phyloP scores from a whole-genome alignment of 78 protist genomes.

The Protostelium mycophagum region DNA sequence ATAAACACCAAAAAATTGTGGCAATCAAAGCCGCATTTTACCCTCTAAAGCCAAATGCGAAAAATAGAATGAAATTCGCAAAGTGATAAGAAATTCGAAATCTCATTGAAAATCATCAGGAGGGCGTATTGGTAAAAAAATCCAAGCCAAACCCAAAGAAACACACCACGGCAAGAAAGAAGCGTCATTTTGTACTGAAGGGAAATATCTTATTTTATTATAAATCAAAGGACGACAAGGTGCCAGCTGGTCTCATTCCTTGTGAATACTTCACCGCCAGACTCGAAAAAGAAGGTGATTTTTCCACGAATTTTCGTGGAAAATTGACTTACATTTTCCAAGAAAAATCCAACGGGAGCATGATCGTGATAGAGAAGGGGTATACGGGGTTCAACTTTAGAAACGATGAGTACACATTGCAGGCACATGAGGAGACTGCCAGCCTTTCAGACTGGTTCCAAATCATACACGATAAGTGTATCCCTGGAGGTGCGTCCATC shows the following conservation, averaged over 20 bases:
- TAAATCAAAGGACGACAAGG: constrained; percentile 51
- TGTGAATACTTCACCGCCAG: constrained; percentile 28
- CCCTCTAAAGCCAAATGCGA: too few species aligned
- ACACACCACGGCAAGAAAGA: constrained; percentile 14
- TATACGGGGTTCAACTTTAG: background rate
- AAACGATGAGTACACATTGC: background rate
- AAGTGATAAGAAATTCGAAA: too few species aligned
- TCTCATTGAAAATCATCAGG: background rate
- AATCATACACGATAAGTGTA: background rate
- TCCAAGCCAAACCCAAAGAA: background rate
- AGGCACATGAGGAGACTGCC: background rate
- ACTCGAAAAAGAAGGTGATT: too few species aligned
- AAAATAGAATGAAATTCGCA: too few species aligned
- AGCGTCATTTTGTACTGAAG: constrained; percentile 52
- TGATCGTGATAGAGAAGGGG: background rate
- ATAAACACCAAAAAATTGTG: too few species aligned
- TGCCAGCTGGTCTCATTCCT: constrained; percentile 66
- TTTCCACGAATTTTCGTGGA: too few species aligned
- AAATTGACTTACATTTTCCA: too few species aligned
- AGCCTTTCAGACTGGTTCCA: background rate
- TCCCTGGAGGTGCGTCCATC: background rate
- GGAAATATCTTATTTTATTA: constrained; percentile 61
- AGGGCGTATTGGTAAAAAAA: background rate
- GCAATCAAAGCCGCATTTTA: too few species aligned
- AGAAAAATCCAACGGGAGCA: background rate